A percentile compares a stretch with the other conserved stretches of the same genome.
phyloP scores from a whole-genome alignment of 31 red algal genomes.

The Asparagopsis taxiformis region DNA sequence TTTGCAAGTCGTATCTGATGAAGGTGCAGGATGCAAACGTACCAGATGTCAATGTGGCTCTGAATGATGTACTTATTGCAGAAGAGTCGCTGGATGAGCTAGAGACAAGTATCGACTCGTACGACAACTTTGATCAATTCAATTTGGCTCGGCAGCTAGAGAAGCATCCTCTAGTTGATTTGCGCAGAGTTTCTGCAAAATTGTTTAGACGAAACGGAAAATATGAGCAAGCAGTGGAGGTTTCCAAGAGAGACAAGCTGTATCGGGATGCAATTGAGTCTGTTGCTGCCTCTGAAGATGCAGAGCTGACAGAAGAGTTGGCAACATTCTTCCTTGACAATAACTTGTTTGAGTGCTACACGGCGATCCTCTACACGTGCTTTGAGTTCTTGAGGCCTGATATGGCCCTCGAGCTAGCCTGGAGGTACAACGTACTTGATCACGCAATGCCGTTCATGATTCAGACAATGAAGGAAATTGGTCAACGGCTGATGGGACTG shows the following conservation, averaged over 20 bases:
- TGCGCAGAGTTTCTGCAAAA: slow-evolving; percentile 67
- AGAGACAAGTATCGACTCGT: slow-evolving; percentile 69
- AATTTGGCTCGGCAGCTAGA: slow-evolving; percentile 80
- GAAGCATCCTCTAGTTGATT: slow-evolving; percentile 70
- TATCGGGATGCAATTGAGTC: slow-evolving; percentile 89
- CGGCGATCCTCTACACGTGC: slow-evolving; percentile 88
- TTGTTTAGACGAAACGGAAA: slow-evolving; percentile 88
- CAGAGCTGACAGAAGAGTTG: slow-evolving; percentile 86
- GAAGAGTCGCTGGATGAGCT: slow-evolving; percentile 91
- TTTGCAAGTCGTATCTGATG: slow-evolving; percentile 89
- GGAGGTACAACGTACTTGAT: slow-evolving; percentile 88
- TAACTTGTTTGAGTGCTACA: slow-evolving; percentile 77
- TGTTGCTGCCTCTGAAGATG: slow-evolving; percentile 81
- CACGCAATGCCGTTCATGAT: slow-evolving; percentile 98
- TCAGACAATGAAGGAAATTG: slow-evolving; percentile 96
- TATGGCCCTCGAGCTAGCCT: slow-evolving; percentile 88
- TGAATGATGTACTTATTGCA: slow-evolving; percentile 93
- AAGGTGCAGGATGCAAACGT: slow-evolving; percentile 94
- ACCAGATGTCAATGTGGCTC: slow-evolving; percentile 92
- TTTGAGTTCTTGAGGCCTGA: slow-evolving; percentile 94
- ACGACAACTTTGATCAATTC: slow-evolving; percentile 97
- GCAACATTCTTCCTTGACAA: slow-evolving; percentile 86
- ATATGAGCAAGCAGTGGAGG: slow-evolving; percentile 92
- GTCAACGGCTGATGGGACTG: slow-evolving; percentile 79
- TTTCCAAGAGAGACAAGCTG: slow-evolving; percentile 91